phyloP scores from a whole-genome alignment of 2,329 filamentous ascomycete genomes.

The Aspergillus pseudoviridinutans region DNA sequence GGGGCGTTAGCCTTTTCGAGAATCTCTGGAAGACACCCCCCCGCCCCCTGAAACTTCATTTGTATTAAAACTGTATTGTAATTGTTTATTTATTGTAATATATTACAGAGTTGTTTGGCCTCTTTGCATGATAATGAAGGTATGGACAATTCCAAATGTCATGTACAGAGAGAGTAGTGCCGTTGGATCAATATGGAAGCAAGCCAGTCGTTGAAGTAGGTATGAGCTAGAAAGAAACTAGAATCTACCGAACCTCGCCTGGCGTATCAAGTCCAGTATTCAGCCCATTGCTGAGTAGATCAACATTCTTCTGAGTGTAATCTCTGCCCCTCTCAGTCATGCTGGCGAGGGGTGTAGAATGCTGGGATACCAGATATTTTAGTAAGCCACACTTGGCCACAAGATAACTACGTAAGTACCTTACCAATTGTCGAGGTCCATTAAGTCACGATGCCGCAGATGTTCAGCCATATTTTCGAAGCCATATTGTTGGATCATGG shows the following conservation, averaged over 20 bases:
- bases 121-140: neutral
- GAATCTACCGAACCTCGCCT: neutral
- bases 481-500: neutral
- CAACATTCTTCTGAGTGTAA: constrained; percentile 3
- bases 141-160: neutral
- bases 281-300: neutral
- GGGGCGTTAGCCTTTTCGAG: neutral
- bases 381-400: neutral
- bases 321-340: constrained; percentile 7
- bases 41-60: constrained; percentile 14
- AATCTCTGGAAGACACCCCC: constrained; percentile 1
- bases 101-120: neutral
- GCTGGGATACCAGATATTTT: constrained; percentile 1
- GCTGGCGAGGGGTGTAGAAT: constrained; percentile 20
- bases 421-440: neutral
- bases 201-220: neutral
- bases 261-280: neutral
- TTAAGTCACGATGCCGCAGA: neutral
- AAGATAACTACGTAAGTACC: neutral
- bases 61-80: neutral
- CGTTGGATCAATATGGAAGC: neutral
- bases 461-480: neutral
- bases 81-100: neutral
- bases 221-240: neutral
- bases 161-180: too few species aligned